Evolutionary conservation across 164 flowering plant genomes (phyloP).

Genomic region (Platanus orientalis): DNA sequence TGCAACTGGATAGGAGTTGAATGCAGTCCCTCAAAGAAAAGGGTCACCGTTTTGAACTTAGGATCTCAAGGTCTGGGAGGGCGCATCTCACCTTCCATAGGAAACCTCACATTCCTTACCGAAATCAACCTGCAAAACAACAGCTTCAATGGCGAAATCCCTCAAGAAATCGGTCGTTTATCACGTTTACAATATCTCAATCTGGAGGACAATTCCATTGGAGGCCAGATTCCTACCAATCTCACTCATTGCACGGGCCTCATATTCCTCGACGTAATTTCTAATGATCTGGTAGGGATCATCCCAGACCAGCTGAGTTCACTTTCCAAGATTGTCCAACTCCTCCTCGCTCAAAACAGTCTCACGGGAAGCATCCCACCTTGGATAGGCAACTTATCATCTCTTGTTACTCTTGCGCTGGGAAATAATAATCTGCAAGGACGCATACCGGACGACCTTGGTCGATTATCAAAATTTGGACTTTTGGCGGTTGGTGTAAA

Average conservation of each 20-base stretch:
- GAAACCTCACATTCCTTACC: conserved; percentile 26
- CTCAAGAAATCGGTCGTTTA: conserved; percentile 27
- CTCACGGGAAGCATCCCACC: too few species aligned
- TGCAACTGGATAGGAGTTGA: conserved; percentile 37
- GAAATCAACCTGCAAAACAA: conserved; percentile 19
- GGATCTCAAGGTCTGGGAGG: conserved; percentile 14
- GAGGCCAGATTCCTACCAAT: conserved; percentile 27
- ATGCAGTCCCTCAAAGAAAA: conserved; percentile 14
- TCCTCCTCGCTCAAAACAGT: conserved; percentile 11
- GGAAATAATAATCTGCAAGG: background rate
- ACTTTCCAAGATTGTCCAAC: conserved; percentile 4
- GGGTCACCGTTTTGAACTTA: too few species aligned
- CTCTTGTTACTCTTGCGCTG: background rate
- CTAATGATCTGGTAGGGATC: conserved; percentile 18
- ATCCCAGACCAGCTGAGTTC: conserved; percentile 25
- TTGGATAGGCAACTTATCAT: conserved; percentile 14
- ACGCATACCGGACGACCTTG: background rate
- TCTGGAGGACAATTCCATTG: conserved; percentile 18
- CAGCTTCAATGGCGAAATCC: conserved; percentile 17
- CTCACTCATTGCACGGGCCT: conserved; percentile 19
- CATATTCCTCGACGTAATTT: background rate
- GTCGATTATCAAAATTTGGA: background rate
- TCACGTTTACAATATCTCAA: conserved; percentile 6
- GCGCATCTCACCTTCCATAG: conserved; percentile 19
- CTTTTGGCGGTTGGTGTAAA: background rate